Evolutionary conservation across 305 asterid genomes (phyloP), one percentile per base, ranked within the genome.

Genomic region (Ajuga reptans): DNA sequence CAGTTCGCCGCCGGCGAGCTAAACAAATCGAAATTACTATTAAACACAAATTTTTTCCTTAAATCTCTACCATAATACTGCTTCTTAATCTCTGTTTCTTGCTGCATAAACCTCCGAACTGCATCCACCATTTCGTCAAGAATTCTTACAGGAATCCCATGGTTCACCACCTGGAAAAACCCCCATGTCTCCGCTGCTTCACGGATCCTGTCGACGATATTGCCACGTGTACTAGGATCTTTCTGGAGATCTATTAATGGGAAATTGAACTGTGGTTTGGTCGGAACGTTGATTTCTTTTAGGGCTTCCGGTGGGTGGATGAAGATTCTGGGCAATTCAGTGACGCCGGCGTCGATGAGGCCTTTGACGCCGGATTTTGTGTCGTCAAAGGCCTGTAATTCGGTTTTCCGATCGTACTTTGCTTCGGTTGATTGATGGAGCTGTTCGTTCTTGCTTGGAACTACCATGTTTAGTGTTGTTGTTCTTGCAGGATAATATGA

Each of bases 341-440:
- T 55, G 27, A 79, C 27, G 7, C 77, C 75, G 60, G 77, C 72
- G 49, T 85, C 87, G 51, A 81, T 75, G 3, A 85, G 79, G 17
- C 87, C 90, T 51, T 81, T 84, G 0, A 84, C 84, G 4, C 87
- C 87, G 0, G 81, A 33, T 78, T 74, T 84, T 42, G 89, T 72
- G 43, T 79, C 82, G 51, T 85, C 87, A 4, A 85, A 81, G 36
- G 76, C 80, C 14, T 81, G 75, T 15, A 83, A 4, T 6, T 77
- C 84, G 16, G 29, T 64, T 24, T 12, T 58, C 0, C 83, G 77
- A 17, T 72, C 77, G 68, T 71, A 65, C 9, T 29, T 33, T 64
- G 42, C 39, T 4, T 53, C 61, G 2, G 68, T 37, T 1, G 72
- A 4, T 9, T 56, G 6, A 29, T 69, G 57, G 62, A 2, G 15